Evolutionary conservation across 352 stramenopile genomes (phyloP), one percentile per base, ranked within the genome.

Genomic region (Blastocystis hominis): DNA sequence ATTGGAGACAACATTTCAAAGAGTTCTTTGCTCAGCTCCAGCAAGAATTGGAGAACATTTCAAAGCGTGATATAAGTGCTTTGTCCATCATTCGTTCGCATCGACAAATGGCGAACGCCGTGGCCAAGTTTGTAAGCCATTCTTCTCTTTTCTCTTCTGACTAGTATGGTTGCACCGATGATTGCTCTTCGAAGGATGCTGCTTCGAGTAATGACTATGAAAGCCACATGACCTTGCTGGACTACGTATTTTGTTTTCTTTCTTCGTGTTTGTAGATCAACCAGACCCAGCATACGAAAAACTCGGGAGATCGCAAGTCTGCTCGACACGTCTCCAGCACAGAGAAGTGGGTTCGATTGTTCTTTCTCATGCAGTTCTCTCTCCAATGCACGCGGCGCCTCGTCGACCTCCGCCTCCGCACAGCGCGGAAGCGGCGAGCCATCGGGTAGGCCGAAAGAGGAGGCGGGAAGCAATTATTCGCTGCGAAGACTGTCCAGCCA

Each of bases 1-100:
- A 84, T 53, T 84, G 72, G 72, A 84, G 72, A 69, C 72, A 84
- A 30, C 72, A 84, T 64, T 84, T 84, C 72, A 84, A 84, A 42
- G 72, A 84, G 46, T 84, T 84, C 62, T 84, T 84, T 46, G 50
- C 62, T n/a, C 72, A 84, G 56, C 47, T 84, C 13, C 36, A 64
- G 30, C 30, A 46, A 34, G 34, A 53, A 53, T 53, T 84, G 1
- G 47, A 56, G 6, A 44, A 15, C 20, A 84, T 84, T 30, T 40
- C 72, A 46, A 68, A 84, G 17, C 36, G 46, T 47, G 44, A 64
- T n/a, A n/a, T 84, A 9, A 68, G 44, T 13, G 72, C 72, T 15
- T 34, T 66, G 0, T 68, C 50, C 4, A 84, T 84, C 47, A 84
- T 84, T 53, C 54, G 53, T 15, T 66, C 53, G 24, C 54, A 84